Percentiles rank a stretch among this genome's conserved stretches.
phyloP scores from a whole-genome alignment of 2,329 filamentous ascomycete genomes.

The Cercospora zeae-maydis region DNA sequence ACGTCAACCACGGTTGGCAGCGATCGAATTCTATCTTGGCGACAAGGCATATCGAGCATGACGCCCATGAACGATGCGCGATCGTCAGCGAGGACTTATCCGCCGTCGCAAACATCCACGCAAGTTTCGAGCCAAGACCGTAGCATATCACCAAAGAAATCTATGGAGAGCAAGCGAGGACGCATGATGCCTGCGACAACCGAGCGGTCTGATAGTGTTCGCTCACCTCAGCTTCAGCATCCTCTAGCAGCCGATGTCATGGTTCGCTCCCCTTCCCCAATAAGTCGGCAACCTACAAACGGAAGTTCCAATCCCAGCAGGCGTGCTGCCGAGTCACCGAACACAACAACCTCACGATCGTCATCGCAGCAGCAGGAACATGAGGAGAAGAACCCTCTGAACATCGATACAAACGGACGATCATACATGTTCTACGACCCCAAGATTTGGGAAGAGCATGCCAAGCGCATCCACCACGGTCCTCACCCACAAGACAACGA shows the following conservation, averaged over 20 bases:
- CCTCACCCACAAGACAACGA: conserved; percentile 13
- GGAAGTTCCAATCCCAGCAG: conserved; percentile 1
- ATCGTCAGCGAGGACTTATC: conserved; percentile 2
- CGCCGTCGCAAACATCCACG: conserved; percentile 8
- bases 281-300: conserved; percentile 3
- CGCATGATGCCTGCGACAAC: conserved; percentile 8
- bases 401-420: conserved; percentile 47
- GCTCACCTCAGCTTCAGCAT: conserved; percentile 5
- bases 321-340: neutral
- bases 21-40: conserved; percentile 85
- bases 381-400: conserved; percentile 28
- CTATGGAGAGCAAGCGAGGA: conserved; percentile 25
- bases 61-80: conserved; percentile 45
- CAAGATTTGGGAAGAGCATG: conserved; percentile 29
- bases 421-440: conserved; percentile 55
- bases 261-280: conserved; percentile 21
- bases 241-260: conserved; percentile 20
- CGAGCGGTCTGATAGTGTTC: neutral
- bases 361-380: conserved; percentile 18
- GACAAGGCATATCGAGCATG: conserved; percentile 62
- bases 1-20: conserved; percentile 46
- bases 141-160: conserved; percentile 50
- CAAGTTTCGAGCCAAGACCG: conserved; percentile 33
- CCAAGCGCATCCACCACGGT: conserved; percentile 19
- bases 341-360: neutral